Evolutionary conservation across 1,284 basidiomycete genomes (phyloP).

Genomic region (Vanrija sp.): DNA sequence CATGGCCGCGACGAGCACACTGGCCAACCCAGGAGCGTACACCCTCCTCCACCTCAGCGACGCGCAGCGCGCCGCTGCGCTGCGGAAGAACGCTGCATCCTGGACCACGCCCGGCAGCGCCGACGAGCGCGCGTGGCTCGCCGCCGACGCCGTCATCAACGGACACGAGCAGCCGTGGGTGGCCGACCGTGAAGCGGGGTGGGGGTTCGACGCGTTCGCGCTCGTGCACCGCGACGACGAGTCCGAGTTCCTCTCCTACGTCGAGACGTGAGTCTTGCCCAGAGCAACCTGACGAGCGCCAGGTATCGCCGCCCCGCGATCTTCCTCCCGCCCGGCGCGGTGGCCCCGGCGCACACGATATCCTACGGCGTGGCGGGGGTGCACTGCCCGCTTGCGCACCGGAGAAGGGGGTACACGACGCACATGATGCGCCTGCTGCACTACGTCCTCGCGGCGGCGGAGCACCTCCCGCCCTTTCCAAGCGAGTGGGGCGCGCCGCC

Average conservation of each 20-base stretch:
- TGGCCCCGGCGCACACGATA: neutral
- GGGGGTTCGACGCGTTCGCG: constrained; percentile 7
- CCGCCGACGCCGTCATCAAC: too few species aligned
- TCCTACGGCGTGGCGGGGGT: constrained; percentile 36
- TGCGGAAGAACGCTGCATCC: too few species aligned
- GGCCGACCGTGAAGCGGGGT: neutral
- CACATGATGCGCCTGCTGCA: constrained; percentile 36
- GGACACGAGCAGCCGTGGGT: constrained; percentile 1
- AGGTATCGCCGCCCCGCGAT: constrained; percentile 1
- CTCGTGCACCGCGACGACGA: constrained; percentile 7
- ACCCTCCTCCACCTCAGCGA: too few species aligned
- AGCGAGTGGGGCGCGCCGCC: constrained; percentile 23
- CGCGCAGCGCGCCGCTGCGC: too few species aligned
- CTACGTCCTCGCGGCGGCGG: constrained; percentile 20
- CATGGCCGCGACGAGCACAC: too few species aligned
- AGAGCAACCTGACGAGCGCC: neutral
- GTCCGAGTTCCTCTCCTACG: neutral
- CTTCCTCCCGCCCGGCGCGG: neutral
- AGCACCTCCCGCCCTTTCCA: constrained; percentile 23
- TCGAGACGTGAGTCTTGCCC: constrained; percentile 7
- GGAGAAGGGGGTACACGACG: constrained; percentile 31
- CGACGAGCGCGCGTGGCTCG: too few species aligned
- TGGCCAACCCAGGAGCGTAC: too few species aligned
- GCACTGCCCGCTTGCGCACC: constrained; percentile 26
- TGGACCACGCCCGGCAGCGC: too few species aligned